phyloP scores from a whole-genome alignment of 495 filamentous ascomycete species.

The Aspergillus carlsbadensis region DNA sequence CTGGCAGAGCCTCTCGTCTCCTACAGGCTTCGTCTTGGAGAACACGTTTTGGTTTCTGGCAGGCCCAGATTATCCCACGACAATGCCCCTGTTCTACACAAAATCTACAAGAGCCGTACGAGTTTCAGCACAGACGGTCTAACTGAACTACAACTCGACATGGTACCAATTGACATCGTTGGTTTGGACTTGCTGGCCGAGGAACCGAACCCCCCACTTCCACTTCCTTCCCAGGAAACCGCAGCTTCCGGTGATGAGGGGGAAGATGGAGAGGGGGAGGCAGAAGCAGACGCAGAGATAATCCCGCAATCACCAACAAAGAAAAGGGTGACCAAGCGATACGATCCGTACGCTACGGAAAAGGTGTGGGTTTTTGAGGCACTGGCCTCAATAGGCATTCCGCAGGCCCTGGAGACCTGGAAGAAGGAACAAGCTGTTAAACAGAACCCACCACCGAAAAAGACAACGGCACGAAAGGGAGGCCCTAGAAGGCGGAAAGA shows the following conservation, averaged over 20 bases:
- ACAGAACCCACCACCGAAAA: conserved; percentile 27
- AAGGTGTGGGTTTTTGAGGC: conserved; percentile 78
- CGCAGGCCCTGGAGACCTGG: conserved; percentile 73
- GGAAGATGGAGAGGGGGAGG: conserved; percentile 46
- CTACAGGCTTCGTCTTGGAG: conserved; percentile 53
- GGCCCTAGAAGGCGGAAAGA: conserved; percentile 42
- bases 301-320: conserved; percentile 25
- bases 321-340: conserved; percentile 56
- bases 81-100: conserved; percentile 42
- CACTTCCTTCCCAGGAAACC: conserved; percentile 44
- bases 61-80: conserved; percentile 28
- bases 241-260: conserved; percentile 56
- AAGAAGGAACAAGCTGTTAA: conserved; percentile 57
- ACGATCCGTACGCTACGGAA: conserved; percentile 63
- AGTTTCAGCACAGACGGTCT: conserved; percentile 74
- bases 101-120: conserved; percentile 62
- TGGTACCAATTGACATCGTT: conserved; percentile 73
- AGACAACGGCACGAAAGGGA: conserved; percentile 27
- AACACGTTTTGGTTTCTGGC: conserved; percentile 24
- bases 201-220: conserved; percentile 54
- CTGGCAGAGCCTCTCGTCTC: conserved; percentile 77
- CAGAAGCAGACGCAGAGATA: conserved; percentile 35
- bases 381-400: conserved; percentile 67
- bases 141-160: conserved; percentile 75
- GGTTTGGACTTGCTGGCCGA: conserved; percentile 70